phyloP scores from a whole-genome alignment of 2,329 filamentous ascomycete species.

The Rosellinia necatrix region DNA sequence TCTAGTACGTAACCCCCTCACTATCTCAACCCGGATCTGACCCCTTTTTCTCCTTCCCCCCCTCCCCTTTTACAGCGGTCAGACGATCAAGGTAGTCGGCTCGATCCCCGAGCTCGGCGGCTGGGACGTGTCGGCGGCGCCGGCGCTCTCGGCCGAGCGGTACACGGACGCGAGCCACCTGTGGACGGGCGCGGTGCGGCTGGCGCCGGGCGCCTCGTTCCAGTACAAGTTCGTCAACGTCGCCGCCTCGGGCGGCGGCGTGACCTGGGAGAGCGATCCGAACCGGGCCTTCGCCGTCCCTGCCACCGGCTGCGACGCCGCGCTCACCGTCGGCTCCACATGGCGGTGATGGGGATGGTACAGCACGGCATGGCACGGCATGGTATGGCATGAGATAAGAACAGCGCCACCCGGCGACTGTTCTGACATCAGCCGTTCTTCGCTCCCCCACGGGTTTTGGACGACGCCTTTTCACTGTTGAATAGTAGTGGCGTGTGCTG shows the following conservation, averaged over 20 bases:
- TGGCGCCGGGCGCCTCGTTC: conserved; percentile 58
- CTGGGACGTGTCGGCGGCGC: conserved; percentile 53
- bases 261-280: conserved; percentile 63
- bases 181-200: conserved; percentile 57
- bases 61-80: conserved; percentile 41
- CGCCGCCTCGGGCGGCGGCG: conserved; percentile 52
- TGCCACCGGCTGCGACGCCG: not conserved
- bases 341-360: too few relatives aligned
- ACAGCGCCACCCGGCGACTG: too few relatives aligned
- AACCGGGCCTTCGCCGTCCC: conserved; percentile 46
- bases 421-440: too few relatives aligned
- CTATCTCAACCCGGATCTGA: not conserved
- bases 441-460: too few relatives aligned
- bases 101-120: conserved; percentile 52
- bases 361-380: too few relatives aligned
- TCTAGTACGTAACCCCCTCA: conserved; percentile 32
- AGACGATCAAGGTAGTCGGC: conserved; percentile 54
- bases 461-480: too few relatives aligned
- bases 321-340: not conserved
- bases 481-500: too few relatives aligned
- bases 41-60: not conserved
- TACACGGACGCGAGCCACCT: conserved; percentile 60
- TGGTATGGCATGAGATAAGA: too few relatives aligned
- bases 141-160: conserved; percentile 54
- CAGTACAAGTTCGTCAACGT: conserved; percentile 67